Conservation (phyloP, 2,329 filamentous ascomycete genomes). For the Pestalotiopsis sp. region DNA sequence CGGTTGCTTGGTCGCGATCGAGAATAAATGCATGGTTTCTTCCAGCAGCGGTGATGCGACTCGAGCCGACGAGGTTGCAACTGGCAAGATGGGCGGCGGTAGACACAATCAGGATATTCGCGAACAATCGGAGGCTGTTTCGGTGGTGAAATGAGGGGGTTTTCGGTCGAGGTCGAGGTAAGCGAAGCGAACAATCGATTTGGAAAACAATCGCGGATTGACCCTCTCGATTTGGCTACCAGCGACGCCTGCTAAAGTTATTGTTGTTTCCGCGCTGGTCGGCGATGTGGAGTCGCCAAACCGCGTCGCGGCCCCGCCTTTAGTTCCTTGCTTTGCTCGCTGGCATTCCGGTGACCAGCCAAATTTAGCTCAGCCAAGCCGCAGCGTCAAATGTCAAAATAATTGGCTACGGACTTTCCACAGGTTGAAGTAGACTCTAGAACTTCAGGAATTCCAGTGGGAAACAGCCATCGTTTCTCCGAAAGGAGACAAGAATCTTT, state of each 20-base stretch:
- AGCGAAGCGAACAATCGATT: not conserved
- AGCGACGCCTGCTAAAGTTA: not conserved
- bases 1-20: slow-evolving; percentile 6
- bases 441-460: too few relatives aligned
- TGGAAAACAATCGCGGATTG: not conserved
- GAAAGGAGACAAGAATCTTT: too few relatives aligned
- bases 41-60: not conserved
- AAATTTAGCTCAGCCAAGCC: not conserved
- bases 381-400: not conserved
- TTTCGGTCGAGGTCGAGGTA: not conserved
- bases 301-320: not conserved
- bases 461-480: too few relatives aligned
- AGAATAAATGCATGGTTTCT: slow-evolving; percentile 10
- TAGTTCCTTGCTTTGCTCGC: not conserved
- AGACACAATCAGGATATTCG: not conserved
- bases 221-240: not conserved
- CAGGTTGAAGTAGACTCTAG: too few relatives aligned
- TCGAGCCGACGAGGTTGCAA: not conserved
- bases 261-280: slow-evolving; percentile 9
- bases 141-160: not conserved
- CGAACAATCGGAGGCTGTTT: not conserved
- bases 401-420: too few relatives aligned
- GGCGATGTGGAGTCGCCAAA: not conserved
- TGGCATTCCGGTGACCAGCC: not conserved
- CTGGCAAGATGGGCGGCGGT: not conserved